Evolutionary conservation across 345 rosid genomes (phyloP), one percentile per base, ranked within the genome.

Genomic region (Brassica incana): DNA sequence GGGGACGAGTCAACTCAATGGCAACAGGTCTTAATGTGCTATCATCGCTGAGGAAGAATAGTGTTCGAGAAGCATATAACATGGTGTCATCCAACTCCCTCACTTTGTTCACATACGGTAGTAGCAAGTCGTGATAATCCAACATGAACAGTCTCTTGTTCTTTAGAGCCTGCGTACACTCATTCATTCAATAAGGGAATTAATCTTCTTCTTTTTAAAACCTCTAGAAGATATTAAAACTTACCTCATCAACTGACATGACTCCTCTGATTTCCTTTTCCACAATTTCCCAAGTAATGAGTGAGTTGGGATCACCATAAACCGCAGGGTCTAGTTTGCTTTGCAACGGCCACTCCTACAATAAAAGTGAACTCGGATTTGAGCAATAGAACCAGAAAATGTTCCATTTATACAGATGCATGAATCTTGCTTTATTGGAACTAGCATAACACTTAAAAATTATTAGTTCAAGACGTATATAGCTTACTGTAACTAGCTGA

Each of bases 331-430:
- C 98, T 9, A 94, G 89, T 23, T 83, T 79, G 76, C 98, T 92
- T 81, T 73, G 87, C 82, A 92, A 29, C 6, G 98, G 98, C 96
- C 94, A 94, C 71, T 94, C 96, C 98, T 91, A 71, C 5, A 80
- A 43, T 14, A 35, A 50, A 16, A 33, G 3, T 40, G 11, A 12
- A 43, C 8, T 45, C 23, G 18, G 16, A 5, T 63, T 14, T 6
- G 29, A 62, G 36, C 65, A 25, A 5, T 10, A 27, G 25, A 61
- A 58, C 63, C 64, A 59, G 2, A 23, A 10, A 9, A 58, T 58
- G 12, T 75, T 67, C 9, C 33, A 60, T 27, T 25, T 14, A 29
- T 62, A 62, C 9, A 63, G 20, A 63, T 64, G 43, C 30, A 58
- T 58, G 62, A 32, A 62, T 15, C 16, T 50, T 60, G 33, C n/a